A percentile compares a stretch with the other conserved stretches of the same genome.
Conservation (phyloP, 257 asterid genomes). For the Capsicum baccatum region DNA sequence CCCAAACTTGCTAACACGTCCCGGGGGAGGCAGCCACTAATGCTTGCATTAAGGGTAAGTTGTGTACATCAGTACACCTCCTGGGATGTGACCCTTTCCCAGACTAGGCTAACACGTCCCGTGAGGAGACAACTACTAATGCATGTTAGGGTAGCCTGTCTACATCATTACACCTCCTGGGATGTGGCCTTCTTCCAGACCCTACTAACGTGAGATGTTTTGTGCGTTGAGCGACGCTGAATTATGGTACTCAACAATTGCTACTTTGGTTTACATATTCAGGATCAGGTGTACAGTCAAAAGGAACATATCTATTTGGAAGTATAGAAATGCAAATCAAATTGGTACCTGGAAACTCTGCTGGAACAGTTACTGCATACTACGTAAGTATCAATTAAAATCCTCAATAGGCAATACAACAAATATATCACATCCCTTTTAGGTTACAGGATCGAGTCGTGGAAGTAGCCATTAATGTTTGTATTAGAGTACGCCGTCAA, state of each 20-base stretch:
- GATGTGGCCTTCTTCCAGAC: too few species aligned
- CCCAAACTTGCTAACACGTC: rapidly evolving
- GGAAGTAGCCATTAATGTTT: too few species aligned
- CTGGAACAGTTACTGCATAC: slow-evolving; percentile 80
- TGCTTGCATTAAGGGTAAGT: background rate
- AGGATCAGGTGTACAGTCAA: slow-evolving; percentile 77
- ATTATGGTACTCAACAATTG: background rate
- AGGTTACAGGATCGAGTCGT: too few species aligned
- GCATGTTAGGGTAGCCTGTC: too few species aligned
- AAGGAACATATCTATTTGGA: slow-evolving; percentile 61
- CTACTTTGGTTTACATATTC: slow-evolving; percentile 25
- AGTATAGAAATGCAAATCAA: slow-evolving; percentile 74
- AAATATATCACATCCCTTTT: background rate
- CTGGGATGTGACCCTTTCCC: background rate
- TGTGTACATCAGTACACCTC: background rate
- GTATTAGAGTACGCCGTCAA: too few species aligned
- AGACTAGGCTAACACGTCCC: background rate
- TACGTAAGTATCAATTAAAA: slow-evolving; percentile 49
- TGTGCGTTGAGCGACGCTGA: rapidly evolving
- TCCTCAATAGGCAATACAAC: background rate
- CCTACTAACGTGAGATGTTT: background rate
- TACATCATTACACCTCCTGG: too few species aligned
- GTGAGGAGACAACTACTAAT: too few species aligned
- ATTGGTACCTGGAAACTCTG: slow-evolving; percentile 69
- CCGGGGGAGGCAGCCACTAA: background rate